Evolutionary conservation across 345 rosid genomes (phyloP).

Genomic region (Boechera retrofracta): DNA sequence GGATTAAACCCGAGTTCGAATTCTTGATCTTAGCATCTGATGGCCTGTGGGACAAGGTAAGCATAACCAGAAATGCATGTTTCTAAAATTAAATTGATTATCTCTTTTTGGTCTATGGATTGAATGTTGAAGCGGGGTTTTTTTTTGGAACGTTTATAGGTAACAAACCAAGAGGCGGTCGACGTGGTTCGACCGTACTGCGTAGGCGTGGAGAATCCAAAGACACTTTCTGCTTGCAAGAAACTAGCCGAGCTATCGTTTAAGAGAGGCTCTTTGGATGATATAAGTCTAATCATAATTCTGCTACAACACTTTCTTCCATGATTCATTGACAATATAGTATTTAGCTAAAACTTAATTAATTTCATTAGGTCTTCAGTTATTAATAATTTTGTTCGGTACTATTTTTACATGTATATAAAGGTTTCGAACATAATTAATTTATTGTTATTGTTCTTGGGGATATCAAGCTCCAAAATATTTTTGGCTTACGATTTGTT

Average conservation of each 20-base stretch:
- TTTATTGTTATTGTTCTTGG: background rate
- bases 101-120: background rate
- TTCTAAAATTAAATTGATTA: background rate
- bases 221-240: constrained; percentile 67
- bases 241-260: constrained; percentile 76
- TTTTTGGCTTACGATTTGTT: background rate
- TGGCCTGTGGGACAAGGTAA: constrained; percentile 97
- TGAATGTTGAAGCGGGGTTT: constrained; percentile 8
- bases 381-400: constrained; percentile 29
- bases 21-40: constrained; percentile 95
- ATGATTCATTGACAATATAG: constrained; percentile 32
- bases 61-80: background rate
- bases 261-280: constrained; percentile 78
- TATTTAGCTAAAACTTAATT: constrained; percentile 19
- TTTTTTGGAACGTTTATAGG: constrained; percentile 47
- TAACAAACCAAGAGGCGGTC: constrained; percentile 89
- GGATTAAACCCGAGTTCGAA: constrained; percentile 61
- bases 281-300: constrained; percentile 74
- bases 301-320: constrained; percentile 51
- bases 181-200: constrained; percentile 67
- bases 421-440: constrained; percentile 21
- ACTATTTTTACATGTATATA: constrained; percentile 17
- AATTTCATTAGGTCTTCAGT: constrained; percentile 23
- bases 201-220: constrained; percentile 47
- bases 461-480: constrained; percentile 6